Percentiles rank a stretch among this genome's conserved stretches.
Evolutionary conservation across 1,284 basidiomycete species (phyloP).

Genomic region (Apiotrichum akiyoshidainum): DNA sequence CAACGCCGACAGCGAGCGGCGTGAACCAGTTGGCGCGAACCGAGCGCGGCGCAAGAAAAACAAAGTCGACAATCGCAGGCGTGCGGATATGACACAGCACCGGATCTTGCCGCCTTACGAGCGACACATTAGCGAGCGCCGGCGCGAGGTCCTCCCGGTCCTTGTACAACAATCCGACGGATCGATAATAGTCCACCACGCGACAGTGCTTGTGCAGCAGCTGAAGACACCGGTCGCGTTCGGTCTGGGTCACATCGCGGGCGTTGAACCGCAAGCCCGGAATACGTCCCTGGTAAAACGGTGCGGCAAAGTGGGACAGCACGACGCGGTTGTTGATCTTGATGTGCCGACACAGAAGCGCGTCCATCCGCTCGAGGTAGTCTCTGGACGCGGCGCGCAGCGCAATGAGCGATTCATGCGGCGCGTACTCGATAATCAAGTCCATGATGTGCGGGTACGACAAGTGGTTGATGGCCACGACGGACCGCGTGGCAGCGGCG

Average conservation of each 20-base stretch:
- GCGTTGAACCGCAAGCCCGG: not conserved
- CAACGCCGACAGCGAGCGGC: not conserved
- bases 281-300: not conserved
- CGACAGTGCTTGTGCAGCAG: not conserved
- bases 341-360: conserved; percentile 1
- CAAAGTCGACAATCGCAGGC: conserved; percentile 1
- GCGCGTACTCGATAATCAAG: conserved; percentile 3
- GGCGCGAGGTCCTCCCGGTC: conserved; percentile 2
- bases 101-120: conserved; percentile 1
- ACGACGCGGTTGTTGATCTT: conserved; percentile 4
- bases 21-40: conserved; percentile 1
- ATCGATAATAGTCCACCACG: conserved; percentile 4
- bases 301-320: not conserved
- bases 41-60: not conserved
- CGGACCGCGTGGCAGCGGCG: not conserved
- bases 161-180: not conserved
- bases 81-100: conserved; percentile 5
- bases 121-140: conserved; percentile 3
- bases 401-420: not conserved
- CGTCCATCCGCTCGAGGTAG: conserved; percentile 5
- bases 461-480: not conserved
- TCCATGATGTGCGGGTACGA: conserved; percentile 12
- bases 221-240: not conserved
- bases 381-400: conserved; percentile 6
- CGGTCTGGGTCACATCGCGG: not conserved